Evolutionary conservation across 768 basidiomycete genomes (phyloP), one percentile per base, ranked within the genome.

Genomic region (Leccinum sublutescens): DNA sequence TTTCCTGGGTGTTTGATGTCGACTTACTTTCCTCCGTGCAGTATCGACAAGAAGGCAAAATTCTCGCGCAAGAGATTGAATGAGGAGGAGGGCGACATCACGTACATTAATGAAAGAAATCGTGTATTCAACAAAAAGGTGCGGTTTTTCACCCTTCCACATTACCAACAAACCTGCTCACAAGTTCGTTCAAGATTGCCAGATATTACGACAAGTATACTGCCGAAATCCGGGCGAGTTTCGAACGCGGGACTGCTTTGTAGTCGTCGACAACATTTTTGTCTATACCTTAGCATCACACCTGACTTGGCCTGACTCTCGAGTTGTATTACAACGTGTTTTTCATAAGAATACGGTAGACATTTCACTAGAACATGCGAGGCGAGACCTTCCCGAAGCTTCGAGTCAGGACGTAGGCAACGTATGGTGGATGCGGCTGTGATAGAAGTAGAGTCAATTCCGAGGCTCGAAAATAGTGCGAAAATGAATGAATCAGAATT

Each of bases 21-120:
- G 9, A 43, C 52, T 60, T 21, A 63, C 50, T 21, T 34, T 31
- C 9, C 31, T 29, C 54, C 33, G 43, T 56, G 4, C 64, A 95
- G 93, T 66, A 85, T 94, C 65, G 93, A 95, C 78, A 91, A 93
- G 79, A 89, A 92, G 73, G 80, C 84, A 69, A 95, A 91, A 69
- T 93, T 93, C 77, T 94, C 91, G 43, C 82, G 94, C 64, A 96
- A 96, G 76, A 85, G 82, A 65, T 83, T 79, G 72, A 94, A 96
- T 78, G 95, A 98, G 67, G 91, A 92, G 54, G 89, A 95, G 61
- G 95, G 92, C 55, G 95, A 98, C 65, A 91, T 99, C 74, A 98
- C 95, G 5, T 99, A 98, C 72, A 99, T 99, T 83, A 99, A 99
- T 80, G 93, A 98, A 75, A 88, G 90, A 75, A 95, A 98, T 75